Evolutionary conservation across 2,329 filamentous ascomycete genomes (phyloP).

Genomic region (Botrytis elliptica): DNA sequence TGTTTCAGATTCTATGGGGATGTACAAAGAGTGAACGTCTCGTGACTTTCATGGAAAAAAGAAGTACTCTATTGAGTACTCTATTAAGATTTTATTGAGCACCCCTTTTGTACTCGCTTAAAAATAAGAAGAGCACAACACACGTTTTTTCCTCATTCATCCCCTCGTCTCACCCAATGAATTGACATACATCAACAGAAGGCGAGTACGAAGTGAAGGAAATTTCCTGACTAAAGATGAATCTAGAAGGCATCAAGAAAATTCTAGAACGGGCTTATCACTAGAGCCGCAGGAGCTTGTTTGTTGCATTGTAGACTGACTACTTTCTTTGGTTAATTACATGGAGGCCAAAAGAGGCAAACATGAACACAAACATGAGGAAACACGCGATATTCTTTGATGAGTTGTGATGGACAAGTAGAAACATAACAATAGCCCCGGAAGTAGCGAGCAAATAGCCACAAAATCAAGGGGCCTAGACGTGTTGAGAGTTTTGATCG

Average conservation of each 20-base stretch:
- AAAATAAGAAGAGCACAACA: neutral
- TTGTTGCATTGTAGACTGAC: neutral
- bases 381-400: neutral
- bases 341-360: neutral
- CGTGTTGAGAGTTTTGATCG: neutral
- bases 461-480: neutral
- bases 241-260: neutral
- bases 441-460: neutral
- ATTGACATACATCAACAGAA: neutral
- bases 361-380: neutral
- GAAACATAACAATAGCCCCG: neutral
- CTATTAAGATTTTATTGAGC: slow-evolving; percentile 14
- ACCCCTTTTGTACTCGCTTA: slow-evolving; percentile 15
- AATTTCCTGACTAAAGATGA: neutral
- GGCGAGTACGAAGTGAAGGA: neutral
- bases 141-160: neutral
- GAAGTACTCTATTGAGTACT: slow-evolving; percentile 15
- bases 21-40: neutral
- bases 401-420: neutral
- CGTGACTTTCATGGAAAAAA: neutral
- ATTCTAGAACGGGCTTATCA: neutral
- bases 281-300: neutral
- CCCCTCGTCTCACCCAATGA: neutral
- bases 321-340: neutral
- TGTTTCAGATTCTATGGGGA: neutral